Base-by-base conservation (phyloP, 768 basidiomycete genomes). In the Rhizopogon vulgaris region DNA sequence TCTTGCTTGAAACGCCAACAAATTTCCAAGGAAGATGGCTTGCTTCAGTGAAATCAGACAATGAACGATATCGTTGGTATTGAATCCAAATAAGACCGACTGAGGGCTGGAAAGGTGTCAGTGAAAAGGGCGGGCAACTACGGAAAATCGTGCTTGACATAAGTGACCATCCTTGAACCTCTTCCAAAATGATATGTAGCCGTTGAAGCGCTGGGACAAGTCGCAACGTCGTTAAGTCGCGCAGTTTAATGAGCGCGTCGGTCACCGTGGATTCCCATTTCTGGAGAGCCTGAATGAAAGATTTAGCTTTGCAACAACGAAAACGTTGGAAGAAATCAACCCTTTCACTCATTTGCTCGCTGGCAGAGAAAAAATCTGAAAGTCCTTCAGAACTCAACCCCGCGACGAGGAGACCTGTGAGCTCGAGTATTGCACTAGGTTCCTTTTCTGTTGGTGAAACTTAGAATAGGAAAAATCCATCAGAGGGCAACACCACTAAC, bases 291-390 rank as follows among this genome's bases (percentile, higher is more conserved):
- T 92, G 56, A 46, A 54, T 62, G 32, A 36, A 56, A 40, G 38
- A 52, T 69, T n/a, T 51, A 68, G 60, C 32, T 54, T n/a, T 41
- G 27, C 10, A 47, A 52, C 40, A 52, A 55, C 55, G 22, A 43
- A 22, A 56, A 41, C 18, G 12, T 48, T 45, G 38, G 38, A 39
- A 40, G n/a, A 52, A 37, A 64, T 71, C 58, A 69, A 90, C 90
- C 64, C 90, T 75, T 69, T 93, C 90, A 53, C 84, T 88, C 77
- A 87, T 86, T 61, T 85, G 83, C 59, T 90, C 87, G 17, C 79
- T 79, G 54, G 86, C 88, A 11, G 85, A 81, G 48, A 92, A 73
- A 63, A 88, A 87, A 67, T 92, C 90, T 25, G 70, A 60, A 32
- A 93, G 72, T 7, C 85, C 72, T 50, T 87, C 86, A 27, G 87